Evolutionary conservation across 2,329 filamentous ascomycete genomes (phyloP), one percentile per base, ranked within the genome.

Genomic region (Fusarium sp.): DNA sequence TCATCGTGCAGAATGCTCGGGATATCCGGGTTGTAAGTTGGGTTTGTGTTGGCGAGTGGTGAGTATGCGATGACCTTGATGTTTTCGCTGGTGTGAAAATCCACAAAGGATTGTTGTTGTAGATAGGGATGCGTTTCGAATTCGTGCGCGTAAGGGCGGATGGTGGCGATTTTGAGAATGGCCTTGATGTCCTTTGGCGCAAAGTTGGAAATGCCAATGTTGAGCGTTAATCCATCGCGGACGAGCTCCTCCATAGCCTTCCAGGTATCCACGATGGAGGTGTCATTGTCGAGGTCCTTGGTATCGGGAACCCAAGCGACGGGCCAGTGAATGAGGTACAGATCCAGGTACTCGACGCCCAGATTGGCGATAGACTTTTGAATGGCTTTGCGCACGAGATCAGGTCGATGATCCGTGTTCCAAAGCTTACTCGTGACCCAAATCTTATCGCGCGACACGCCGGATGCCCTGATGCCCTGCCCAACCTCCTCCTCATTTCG

Each of bases 101-200:
- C 75, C 4, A 79, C 78, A 5, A 78, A 79, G 0, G 61, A 51
- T 28, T 79, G 77, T 42, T 79, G 78, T 47, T 79, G 84, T n/a
- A 87, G 87, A 83, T 91, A 90, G 34, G 89, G 89, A 81, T 91
- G 89, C 14, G 90, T 85, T 78, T 91, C 90, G 59, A 82, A 75
- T 59, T 79, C 73, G 68, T 79, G 78, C 3, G 77, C 78, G 36
- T 79, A 77, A 1, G 75, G 75, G 3, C 68, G 70, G 52, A 86
- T 79, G 73, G 72, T 72, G 54, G 74, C 72, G 38, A 78, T 45
- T 12, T 72, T 78, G 45, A 86, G 75, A 63, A 89, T 82, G 62
- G 83, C 78, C 72, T 87, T 81, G 20, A 89, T 80, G 42, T 87
- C 84, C 18, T 79, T 77, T n/a, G 87, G 86, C 60, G 84, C 84